Percentiles rank a stretch among this genome's conserved stretches.
Conservation (phyloP, 306 rosid species). For the Gastrolobium bilobum region DNA sequence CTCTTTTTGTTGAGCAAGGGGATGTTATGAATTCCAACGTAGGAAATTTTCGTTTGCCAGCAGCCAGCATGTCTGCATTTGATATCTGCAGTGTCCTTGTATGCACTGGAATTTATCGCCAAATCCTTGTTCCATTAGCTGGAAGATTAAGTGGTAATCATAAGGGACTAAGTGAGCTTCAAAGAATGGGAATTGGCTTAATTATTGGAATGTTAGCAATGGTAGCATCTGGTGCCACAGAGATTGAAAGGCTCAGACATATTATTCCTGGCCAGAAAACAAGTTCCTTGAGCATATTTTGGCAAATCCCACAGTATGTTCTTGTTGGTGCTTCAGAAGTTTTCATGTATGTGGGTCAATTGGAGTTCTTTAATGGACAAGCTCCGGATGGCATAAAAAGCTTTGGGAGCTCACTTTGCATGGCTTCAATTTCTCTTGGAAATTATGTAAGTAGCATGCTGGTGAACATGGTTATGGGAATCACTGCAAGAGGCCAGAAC, state of each 20-base stretch:
- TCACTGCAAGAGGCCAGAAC: slow-evolving; percentile 54
- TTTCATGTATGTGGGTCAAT: slow-evolving; percentile 70
- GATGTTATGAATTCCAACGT: slow-evolving; percentile 63
- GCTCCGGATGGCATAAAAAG: slow-evolving; percentile 77
- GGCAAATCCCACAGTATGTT: slow-evolving; percentile 72
- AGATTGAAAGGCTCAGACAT: slow-evolving; percentile 59
- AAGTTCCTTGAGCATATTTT: slow-evolving; percentile 65
- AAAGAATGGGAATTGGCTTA: slow-evolving; percentile 75
- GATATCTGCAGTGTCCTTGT: slow-evolving; percentile 68
- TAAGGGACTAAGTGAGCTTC: slow-evolving; percentile 66
- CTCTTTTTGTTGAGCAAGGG: slow-evolving; percentile 75
- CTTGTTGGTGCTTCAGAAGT: slow-evolving; percentile 76
- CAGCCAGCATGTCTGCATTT: slow-evolving; percentile 78
- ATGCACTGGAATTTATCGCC: slow-evolving; percentile 62
- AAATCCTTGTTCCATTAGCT: slow-evolving; percentile 57
- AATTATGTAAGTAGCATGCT: slow-evolving; percentile 70
- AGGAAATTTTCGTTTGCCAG: slow-evolving; percentile 62
- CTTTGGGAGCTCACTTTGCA: slow-evolving; percentile 74
- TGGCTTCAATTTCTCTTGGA: slow-evolving; percentile 80
- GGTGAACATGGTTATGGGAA: slow-evolving; percentile 58
- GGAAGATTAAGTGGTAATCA: slow-evolving; percentile 62
- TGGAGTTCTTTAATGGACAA: slow-evolving; percentile 72
- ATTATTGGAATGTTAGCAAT: slow-evolving; percentile 69
- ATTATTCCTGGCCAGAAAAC: slow-evolving; percentile 50
- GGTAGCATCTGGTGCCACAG: slow-evolving; percentile 70